These are phyloP conservation scores for Fusarium sp. DNA, from an alignment of 2,329 filamentous ascomycete species.

Conservation along the genomic window DNA sequence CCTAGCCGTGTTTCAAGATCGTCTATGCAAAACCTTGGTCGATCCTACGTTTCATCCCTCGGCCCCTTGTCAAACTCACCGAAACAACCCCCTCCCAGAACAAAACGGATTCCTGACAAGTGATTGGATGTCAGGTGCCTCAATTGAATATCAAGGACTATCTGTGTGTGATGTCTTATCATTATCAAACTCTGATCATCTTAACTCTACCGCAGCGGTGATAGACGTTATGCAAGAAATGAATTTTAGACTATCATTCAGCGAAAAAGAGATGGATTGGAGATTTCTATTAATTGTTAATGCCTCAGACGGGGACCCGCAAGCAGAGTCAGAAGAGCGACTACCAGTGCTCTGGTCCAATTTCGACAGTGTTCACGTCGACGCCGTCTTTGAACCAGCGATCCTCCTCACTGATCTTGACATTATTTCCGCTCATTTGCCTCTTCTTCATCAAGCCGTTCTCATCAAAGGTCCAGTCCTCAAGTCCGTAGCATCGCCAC, in stretches of 20 bases:
- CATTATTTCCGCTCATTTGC: constrained; percentile 80
- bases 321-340: background rate
- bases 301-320: background rate
- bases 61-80: background rate
- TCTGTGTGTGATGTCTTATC: background rate
- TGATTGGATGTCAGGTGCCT: background rate
- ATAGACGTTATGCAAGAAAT: background rate
- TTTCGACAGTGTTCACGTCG: constrained; percentile 73
- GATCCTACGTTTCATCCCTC: constrained; percentile 27
- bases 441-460: constrained; percentile 78
- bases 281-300: background rate
- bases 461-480: constrained; percentile 79
- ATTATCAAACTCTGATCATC: background rate
- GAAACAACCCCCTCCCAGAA: background rate
- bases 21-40: constrained; percentile 19
- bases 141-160: background rate
- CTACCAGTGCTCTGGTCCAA: constrained; percentile 47
- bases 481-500: constrained; percentile 88
- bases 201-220: background rate
- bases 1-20: constrained; percentile 20
- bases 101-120: background rate
- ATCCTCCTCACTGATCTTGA: constrained; percentile 68
- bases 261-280: background rate
- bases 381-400: constrained; percentile 77
- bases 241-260: background rate